Conservation (phyloP, 768 basidiomycete species). For the Paxillus rubicundulus region DNA sequence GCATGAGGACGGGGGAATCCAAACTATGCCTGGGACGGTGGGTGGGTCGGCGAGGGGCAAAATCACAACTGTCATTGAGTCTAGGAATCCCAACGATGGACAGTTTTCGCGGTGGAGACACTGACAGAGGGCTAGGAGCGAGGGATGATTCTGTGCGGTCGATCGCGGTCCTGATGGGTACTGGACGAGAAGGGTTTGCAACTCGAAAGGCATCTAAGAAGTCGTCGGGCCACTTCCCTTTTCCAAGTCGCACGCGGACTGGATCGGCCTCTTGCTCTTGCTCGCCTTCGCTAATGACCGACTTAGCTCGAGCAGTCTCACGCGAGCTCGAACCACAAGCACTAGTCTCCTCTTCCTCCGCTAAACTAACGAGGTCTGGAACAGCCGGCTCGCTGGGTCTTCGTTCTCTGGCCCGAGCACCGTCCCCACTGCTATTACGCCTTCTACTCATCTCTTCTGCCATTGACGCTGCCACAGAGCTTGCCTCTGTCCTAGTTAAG, state of each 20-base stretch:
- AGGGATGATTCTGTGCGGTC: constrained; percentile 22
- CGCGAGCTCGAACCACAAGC: constrained; percentile 49
- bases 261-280: constrained; percentile 29
- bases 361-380: constrained; percentile 63
- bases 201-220: constrained; percentile 59
- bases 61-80: constrained; percentile 47
- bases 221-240: constrained; percentile 84
- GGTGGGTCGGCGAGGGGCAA: constrained; percentile 50
- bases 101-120: constrained; percentile 54
- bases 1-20: constrained; percentile 48
- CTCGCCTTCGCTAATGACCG: constrained; percentile 19
- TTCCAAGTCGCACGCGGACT: constrained; percentile 55
- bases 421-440: constrained; percentile 26
- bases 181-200: constrained; percentile 27
- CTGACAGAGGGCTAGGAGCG: constrained; percentile 35
- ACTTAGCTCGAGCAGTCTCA: constrained; percentile 25
- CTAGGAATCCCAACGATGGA: constrained; percentile 48
- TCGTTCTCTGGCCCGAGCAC: constrained; percentile 48
- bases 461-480: constrained; percentile 50
- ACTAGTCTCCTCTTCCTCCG: constrained; percentile 62
- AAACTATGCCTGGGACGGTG: constrained; percentile 66
- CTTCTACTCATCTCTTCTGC: constrained; percentile 40
- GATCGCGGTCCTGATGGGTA: constrained; percentile 22
- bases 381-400: constrained; percentile 60
- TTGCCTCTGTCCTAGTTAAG: constrained; percentile 63